phyloP scores from a whole-genome alignment of 1,284 basidiomycete species.

The Austroboletus novae-zelandiae region DNA sequence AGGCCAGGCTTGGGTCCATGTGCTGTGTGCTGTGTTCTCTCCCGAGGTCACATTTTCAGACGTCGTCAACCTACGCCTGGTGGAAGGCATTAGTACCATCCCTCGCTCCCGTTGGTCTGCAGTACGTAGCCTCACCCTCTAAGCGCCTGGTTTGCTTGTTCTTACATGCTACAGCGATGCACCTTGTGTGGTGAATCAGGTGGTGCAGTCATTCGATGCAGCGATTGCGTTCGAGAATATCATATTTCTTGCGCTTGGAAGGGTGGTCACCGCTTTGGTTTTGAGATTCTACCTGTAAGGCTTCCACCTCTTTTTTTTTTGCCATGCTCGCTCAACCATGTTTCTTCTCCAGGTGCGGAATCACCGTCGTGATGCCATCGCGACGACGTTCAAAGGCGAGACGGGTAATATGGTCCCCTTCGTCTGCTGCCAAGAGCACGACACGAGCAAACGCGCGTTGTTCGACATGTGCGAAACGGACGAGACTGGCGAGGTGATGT shows the following conservation, averaged over 20 bases:
- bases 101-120: constrained; percentile 61
- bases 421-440: constrained; percentile 82
- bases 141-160: background rate
- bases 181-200: constrained; percentile 62
- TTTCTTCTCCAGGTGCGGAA: constrained; percentile 64
- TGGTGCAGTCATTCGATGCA: constrained; percentile 84
- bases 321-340: constrained; percentile 3
- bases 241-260: constrained; percentile 92
- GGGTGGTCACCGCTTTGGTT: constrained; percentile 80
- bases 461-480: constrained; percentile 85
- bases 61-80: constrained; percentile 64
- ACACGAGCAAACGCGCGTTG: constrained; percentile 61
- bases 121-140: constrained; percentile 39
- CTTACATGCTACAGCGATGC: constrained; percentile 44
- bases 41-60: constrained; percentile 83
- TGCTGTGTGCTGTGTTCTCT: constrained; percentile 86
- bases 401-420: constrained; percentile 80
- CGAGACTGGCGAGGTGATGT: constrained; percentile 69
- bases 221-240: constrained; percentile 76
- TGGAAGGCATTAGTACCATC: constrained; percentile 86
- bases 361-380: constrained; percentile 61
- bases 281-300: constrained; percentile 82
- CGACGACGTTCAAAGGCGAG: constrained; percentile 84
- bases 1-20: constrained; percentile 89
- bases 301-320: background rate